Conservation (phyloP, 2,329 filamentous ascomycete species). For the Fusarium sp. region DNA sequence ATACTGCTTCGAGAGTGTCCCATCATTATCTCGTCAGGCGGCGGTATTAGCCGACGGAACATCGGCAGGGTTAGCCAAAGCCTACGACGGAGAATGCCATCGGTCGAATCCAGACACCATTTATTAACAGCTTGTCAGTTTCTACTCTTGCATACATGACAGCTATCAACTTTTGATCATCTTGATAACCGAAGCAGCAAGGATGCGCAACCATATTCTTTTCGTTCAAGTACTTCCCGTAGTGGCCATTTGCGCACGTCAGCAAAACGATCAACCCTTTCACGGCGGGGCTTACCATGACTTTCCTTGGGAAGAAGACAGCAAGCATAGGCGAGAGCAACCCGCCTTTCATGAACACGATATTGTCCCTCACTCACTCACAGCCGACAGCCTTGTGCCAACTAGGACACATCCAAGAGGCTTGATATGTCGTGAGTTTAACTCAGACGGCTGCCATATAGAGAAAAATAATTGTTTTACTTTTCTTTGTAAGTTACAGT, state of each 20-base stretch:
- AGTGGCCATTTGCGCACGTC: neutral
- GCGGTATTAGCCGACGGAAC: neutral
- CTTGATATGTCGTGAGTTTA: neutral
- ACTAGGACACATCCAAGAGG: neutral
- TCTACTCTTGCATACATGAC: neutral
- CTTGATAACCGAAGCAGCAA: neutral
- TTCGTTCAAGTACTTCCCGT: neutral
- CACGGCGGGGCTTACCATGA: neutral
- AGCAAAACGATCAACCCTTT: neutral
- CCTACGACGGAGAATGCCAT: neutral
- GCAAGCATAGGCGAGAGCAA: neutral
- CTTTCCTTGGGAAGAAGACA: neutral
- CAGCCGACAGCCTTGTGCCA: neutral
- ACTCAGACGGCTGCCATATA: neutral
- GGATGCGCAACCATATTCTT: neutral
- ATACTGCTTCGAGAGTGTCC: neutral
- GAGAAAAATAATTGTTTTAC: neutral
- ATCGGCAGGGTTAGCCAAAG: neutral
- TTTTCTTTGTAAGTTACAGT: neutral
- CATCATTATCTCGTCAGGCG: neutral
- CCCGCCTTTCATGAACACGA: neutral
- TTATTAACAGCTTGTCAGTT: neutral
- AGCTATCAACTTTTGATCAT: neutral
- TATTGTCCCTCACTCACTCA: neutral
- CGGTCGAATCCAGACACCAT: neutral